These are phyloP conservation scores for Ganoderma boninense DNA, from an alignment of 1,284 basidiomycete genomes.

Conservation along the genomic window DNA sequence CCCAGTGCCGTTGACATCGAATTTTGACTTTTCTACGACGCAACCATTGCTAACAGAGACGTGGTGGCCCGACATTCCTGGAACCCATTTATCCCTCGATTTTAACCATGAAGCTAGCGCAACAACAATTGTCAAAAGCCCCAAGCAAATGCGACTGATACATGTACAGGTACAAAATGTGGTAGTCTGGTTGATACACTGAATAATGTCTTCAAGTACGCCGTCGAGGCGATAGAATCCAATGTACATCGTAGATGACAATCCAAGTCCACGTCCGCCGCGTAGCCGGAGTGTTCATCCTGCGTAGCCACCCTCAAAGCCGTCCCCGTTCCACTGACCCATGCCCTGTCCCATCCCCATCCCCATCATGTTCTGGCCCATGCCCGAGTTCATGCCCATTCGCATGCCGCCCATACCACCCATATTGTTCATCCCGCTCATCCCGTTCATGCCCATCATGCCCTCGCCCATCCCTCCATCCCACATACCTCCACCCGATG, in stretches of 20 bases:
- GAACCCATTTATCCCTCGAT: no score
- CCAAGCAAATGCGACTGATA: neutral
- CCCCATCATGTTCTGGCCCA: slow-evolving; percentile 34
- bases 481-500: slow-evolving; percentile 34
- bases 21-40: no score
- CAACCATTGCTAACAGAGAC: no score
- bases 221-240: neutral
- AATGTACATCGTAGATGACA: neutral
- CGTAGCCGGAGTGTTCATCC: slow-evolving; percentile 13
- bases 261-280: neutral
- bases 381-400: slow-evolving; percentile 32
- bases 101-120: no score
- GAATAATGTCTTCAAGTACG: neutral
- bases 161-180: neutral
- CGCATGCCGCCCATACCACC: slow-evolving; percentile 46
- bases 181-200: neutral
- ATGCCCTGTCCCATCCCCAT: slow-evolving; percentile 32
- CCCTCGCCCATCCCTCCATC: slow-evolving; percentile 39
- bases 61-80: no score
- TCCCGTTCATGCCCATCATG: slow-evolving; percentile 43
- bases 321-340: slow-evolving; percentile 37
- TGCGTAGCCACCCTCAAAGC: slow-evolving; percentile 32
- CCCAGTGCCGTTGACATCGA: neutral
- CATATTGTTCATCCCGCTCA: slow-evolving; percentile 51
- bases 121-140: neutral